Evolutionary conservation across 1,284 basidiomycete species (phyloP).

Genomic region (Athelia psychrophila): DNA sequence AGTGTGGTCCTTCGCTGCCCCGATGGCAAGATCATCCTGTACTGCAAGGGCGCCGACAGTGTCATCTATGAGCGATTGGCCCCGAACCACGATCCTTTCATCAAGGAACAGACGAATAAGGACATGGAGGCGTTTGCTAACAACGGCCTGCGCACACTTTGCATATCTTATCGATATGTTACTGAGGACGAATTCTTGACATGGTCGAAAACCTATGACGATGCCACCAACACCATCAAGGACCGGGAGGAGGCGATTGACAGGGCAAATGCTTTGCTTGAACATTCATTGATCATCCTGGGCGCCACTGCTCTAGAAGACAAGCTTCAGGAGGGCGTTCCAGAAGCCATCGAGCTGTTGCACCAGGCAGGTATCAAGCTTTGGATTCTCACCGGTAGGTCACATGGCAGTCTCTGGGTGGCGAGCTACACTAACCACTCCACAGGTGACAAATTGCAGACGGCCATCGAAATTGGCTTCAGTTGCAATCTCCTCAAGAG

Average conservation of each 20-base stretch:
- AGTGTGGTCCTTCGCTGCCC: conserved; percentile 84
- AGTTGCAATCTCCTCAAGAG: conserved; percentile 90
- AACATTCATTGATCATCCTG: conserved; percentile 79
- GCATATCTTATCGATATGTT: conserved; percentile 82
- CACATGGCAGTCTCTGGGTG: conserved; percentile 2
- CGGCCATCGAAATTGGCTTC: conserved; percentile 94
- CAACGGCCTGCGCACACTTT: conserved; percentile 87
- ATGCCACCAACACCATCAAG: conserved; percentile 70
- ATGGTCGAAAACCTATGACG: conserved; percentile 85
- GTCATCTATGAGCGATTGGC: conserved; percentile 89
- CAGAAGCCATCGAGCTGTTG: conserved; percentile 91
- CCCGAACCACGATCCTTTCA: conserved; percentile 64
- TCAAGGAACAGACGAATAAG: conserved; percentile 78
- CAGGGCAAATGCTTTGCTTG: conserved; percentile 81
- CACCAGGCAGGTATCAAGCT: conserved; percentile 95
- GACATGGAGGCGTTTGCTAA: conserved; percentile 96
- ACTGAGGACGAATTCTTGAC: conserved; percentile 80
- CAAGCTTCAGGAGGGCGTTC: conserved; percentile 95
- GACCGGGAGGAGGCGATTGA: conserved; percentile 92
- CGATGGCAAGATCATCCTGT: conserved; percentile 79
- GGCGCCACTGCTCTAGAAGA: conserved; percentile 97
- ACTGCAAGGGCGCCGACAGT: conserved; percentile 96
- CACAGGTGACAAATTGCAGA: conserved; percentile 93
- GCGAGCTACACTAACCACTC: conserved; percentile 5
- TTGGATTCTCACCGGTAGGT: conserved; percentile 87